Base-by-base conservation (phyloP, 257 asterid species). In the Echium plantagineum region DNA sequence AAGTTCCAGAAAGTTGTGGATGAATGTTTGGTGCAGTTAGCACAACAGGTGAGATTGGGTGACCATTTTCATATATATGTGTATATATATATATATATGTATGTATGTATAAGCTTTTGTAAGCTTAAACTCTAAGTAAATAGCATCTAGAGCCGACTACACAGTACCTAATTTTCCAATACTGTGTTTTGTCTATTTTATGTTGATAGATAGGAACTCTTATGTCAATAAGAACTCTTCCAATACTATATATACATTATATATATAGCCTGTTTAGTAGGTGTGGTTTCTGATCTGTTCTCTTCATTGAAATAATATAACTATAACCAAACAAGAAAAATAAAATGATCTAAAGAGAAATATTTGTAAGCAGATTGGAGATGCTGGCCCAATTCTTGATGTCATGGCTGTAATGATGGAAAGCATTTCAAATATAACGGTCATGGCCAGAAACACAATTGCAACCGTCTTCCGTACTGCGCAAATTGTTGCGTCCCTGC, bases 381-480 rank as follows among this genome's bases (percentile, higher is more conserved):
- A 90, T 78, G 94, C 95, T 26, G 94, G 93, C 56, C 82, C 80
- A 30, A 90, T 90, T 68, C 93, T 90, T 58, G 97, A 86, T 60
- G 88, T 86, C 20, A 86, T 90, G 97, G 94, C 95, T 64, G 84
- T 79, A n/a, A 81, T 84, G 97, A 68, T 90, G 58, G 97, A 90
- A 75, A 90, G 87, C 76, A 82, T 86, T 75, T 86, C 97, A 21
- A 86, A 82, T 74, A 79, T 84, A 66, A 74, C 94, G 13, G 84
- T 83, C 38, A 80, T 86, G 61, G 91, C 95, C 21, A 84, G 97
- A 80, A 79, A 91, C 52, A 87, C 94, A 22, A 70, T 85, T 71
- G 84, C 83, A 62, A 85, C 91, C 55, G 85, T 87, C 59, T 87
- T 77, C 63, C 91, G 87, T 53, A 80, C 88, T 64, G 89, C 95